These are phyloP conservation scores for Fusarium ambrosium DNA, from an alignment of 2,329 filamentous ascomycete species.

Conservation along the genomic window DNA sequence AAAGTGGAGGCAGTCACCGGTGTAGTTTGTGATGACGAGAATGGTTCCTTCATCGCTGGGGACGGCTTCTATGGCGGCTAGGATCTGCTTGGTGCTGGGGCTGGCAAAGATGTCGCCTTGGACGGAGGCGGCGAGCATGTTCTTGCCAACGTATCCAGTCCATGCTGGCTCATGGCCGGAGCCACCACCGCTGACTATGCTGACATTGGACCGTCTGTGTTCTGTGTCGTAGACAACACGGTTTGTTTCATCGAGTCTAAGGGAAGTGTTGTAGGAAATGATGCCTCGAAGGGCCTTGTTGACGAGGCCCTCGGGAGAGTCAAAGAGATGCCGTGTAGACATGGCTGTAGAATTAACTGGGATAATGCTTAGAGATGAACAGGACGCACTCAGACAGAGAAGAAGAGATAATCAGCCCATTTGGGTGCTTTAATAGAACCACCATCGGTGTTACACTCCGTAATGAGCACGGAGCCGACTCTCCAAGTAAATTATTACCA, in stretches of 20 bases:
- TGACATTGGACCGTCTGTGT: conserved; percentile 60
- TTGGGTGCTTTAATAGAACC: neutral
- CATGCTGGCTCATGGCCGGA: conserved; percentile 74
- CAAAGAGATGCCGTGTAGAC: conserved; percentile 67
- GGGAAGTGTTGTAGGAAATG: conserved; percentile 65
- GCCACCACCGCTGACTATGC: conserved; percentile 67
- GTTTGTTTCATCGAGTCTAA: conserved; percentile 64
- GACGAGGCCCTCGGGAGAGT: conserved; percentile 66
- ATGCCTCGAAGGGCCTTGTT: conserved; percentile 65
- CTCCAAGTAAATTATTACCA: conserved; percentile 9
- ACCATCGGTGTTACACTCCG: neutral
- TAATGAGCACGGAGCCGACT: neutral
- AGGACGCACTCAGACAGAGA: neutral
- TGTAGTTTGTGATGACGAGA: conserved; percentile 75
- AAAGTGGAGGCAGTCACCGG: conserved; percentile 71
- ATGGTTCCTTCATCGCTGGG: conserved; percentile 69
- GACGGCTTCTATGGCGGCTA: conserved; percentile 68
- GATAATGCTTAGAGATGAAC: neutral
- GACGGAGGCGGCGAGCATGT: conserved; percentile 72
- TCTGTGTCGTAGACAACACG: conserved; percentile 65
- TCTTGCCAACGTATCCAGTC: conserved; percentile 73
- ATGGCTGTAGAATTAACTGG: no score
- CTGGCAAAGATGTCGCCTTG: conserved; percentile 74
- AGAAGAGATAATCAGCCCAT: neutral
- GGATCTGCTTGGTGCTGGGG: conserved; percentile 73